Evolutionary conservation across 108 stramenopile genomes (phyloP), one percentile per base, ranked within the genome.

Genomic region (Conticribra guillardii): DNA sequence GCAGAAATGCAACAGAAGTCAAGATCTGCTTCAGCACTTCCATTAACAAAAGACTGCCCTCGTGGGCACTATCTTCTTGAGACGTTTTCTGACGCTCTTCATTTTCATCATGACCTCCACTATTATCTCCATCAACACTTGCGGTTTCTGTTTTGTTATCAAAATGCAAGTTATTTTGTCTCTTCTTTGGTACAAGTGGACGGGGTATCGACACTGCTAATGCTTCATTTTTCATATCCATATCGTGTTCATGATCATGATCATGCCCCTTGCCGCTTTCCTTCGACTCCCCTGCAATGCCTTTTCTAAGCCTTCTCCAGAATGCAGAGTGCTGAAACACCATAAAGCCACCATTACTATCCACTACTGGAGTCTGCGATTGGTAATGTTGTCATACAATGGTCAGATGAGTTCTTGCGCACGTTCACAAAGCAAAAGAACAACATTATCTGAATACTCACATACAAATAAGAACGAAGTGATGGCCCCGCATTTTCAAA

Each of bases 401-500:
- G n/a, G n/a, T n/a, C n/a, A n/a, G n/a, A n/a, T n/a, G n/a, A n/a
- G n/a, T n/a, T n/a, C n/a, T n/a, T n/a, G n/a, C n/a, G n/a, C n/a
- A n/a, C n/a, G n/a, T n/a, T n/a, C n/a, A n/a, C n/a, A n/a, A n/a
- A n/a, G n/a, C n/a, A n/a, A n/a, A n/a, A n/a, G n/a, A n/a, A n/a
- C n/a, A n/a, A n/a, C n/a, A n/a, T n/a, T n/a, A n/a, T n/a, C n/a
- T n/a, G n/a, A n/a, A n/a, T n/a, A n/a, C n/a, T n/a, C n/a, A n/a
- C n/a, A 60, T 93, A 93, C 19, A 93, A 26, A 69, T 85, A 90
- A 17, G 86, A 87, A 4, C 92, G 82, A 4, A 93, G 71, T 9
- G 92, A 93, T 2, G 86, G 76, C 14, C 91, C 91, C 0, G 84
- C 86, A 75, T 90, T 82, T 56, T 88, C 84, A 73, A 86, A 93